These are phyloP conservation scores for Penicillium thymicola DNA, from an alignment of 2,329 filamentous ascomycete species.

Conservation along the genomic window DNA sequence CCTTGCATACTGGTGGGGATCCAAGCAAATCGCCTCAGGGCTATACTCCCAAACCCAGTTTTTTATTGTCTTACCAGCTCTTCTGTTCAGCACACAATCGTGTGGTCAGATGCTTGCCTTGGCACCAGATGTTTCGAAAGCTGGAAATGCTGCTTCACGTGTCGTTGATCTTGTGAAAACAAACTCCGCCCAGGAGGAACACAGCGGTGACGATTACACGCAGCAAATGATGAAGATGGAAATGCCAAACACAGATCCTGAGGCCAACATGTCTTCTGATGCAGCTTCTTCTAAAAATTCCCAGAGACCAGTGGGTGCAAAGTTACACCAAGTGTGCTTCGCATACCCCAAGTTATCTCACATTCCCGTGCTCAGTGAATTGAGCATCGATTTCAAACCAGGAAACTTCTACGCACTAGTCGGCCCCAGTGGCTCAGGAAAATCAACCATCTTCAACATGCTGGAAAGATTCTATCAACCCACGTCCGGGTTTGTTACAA, in stretches of 20 bases:
- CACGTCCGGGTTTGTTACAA: slow-evolving; percentile 10
- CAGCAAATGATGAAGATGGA: no score
- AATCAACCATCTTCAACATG: slow-evolving; percentile 61
- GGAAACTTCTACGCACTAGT: slow-evolving; percentile 64
- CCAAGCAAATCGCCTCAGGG: slow-evolving; percentile 64
- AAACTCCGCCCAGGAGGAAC: not conserved
- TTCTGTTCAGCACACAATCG: slow-evolving; percentile 69
- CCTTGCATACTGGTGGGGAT: slow-evolving; percentile 77
- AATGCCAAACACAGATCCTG: no score
- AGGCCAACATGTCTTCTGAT: no score
- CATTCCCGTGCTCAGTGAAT: slow-evolving; percentile 15
- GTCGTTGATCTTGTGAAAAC: slow-evolving; percentile 39
- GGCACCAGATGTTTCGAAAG: slow-evolving; percentile 68
- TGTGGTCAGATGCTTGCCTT: slow-evolving; percentile 73
- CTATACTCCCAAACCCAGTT: slow-evolving; percentile 64
- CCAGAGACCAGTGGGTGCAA: no score
- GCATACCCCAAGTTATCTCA: not conserved
- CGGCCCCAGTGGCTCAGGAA: slow-evolving; percentile 64
- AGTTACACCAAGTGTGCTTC: not conserved
- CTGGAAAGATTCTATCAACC: slow-evolving; percentile 56
- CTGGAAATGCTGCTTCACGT: slow-evolving; percentile 57
- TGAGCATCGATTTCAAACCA: slow-evolving; percentile 51
- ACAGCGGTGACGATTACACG: no score
- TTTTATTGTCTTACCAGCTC: slow-evolving; percentile 67
- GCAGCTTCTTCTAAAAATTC: no score